Evolutionary conservation across 176 grass and related monocot species (phyloP).

Genomic region (Cenchrus americanus): DNA sequence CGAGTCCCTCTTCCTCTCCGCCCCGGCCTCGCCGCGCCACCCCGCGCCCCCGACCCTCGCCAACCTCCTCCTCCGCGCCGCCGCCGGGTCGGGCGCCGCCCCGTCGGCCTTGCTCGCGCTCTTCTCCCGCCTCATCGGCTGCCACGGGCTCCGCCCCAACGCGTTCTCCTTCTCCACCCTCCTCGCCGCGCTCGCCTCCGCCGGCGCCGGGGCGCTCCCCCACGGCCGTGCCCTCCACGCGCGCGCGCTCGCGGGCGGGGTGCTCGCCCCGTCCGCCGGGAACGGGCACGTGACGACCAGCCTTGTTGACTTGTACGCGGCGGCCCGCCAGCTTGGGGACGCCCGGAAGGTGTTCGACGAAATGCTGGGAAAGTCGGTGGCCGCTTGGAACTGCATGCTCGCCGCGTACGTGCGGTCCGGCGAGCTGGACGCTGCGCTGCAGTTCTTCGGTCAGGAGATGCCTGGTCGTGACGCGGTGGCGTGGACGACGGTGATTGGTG

Average conservation of each 20-base stretch:
- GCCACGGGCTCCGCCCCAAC: constrained; percentile 52
- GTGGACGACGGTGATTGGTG: constrained; percentile 68
- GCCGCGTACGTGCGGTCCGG: constrained; percentile 44
- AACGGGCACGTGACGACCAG: constrained; percentile 50
- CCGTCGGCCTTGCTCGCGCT: constrained; percentile 12
- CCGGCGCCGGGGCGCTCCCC: constrained; percentile 14
- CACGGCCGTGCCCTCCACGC: constrained; percentile 52
- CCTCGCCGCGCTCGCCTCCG: constrained; percentile 45
- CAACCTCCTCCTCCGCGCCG: constrained; percentile 70
- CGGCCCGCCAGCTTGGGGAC: not conserved
- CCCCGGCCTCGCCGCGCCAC: not conserved
- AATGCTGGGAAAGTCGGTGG: constrained; percentile 37
- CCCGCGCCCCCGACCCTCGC: constrained; percentile 47
- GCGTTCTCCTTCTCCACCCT: constrained; percentile 70
- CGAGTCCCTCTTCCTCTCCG: constrained; percentile 50
- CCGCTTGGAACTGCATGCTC: constrained; percentile 74
- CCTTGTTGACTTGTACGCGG: constrained; percentile 46
- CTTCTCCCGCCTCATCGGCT: constrained; percentile 46
- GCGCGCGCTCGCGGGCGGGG: constrained; percentile 34
- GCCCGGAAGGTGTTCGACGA: constrained; percentile 64
- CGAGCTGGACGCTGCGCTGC: constrained; percentile 37
- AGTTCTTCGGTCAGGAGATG: constrained; percentile 55
- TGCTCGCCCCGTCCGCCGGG: constrained; percentile 11
- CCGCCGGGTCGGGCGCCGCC: constrained; percentile 14
- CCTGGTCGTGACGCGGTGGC: constrained; percentile 49